Evolutionary conservation across 306 rosid genomes (phyloP).

Genomic region (Arachis stenosperma): DNA sequence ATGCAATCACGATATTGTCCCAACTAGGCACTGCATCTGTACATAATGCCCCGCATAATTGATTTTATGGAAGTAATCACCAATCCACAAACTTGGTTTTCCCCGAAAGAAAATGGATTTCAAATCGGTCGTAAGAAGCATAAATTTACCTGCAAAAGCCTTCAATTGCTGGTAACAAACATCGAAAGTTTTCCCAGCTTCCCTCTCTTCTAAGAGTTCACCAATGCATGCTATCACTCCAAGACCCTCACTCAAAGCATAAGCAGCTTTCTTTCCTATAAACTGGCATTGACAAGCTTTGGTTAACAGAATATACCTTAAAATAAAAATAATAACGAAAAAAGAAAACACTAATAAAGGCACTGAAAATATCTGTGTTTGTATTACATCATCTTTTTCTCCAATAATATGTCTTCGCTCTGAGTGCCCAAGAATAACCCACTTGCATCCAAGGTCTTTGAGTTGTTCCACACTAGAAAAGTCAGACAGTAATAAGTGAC

Average conservation of each 20-base stretch:
- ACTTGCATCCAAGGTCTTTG: slow-evolving; percentile 85
- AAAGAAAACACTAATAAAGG: slow-evolving; percentile 27
- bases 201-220: slow-evolving; percentile 87
- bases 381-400: slow-evolving; percentile 88
- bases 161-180: slow-evolving; percentile 81
- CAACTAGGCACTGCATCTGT: slow-evolving; percentile 93
- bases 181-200: slow-evolving; percentile 95
- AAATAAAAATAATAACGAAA: slow-evolving; percentile 1
- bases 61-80: slow-evolving; percentile 30
- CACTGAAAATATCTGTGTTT: slow-evolving; percentile 27
- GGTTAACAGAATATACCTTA: slow-evolving; percentile 40
- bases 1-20: slow-evolving; percentile 91
- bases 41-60: slow-evolving; percentile 19
- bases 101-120: slow-evolving; percentile 13
- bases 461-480: slow-evolving; percentile 84
- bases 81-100: neutral
- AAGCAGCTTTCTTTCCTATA: slow-evolving; percentile 96
- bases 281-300: slow-evolving; percentile 63
- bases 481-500: slow-evolving; percentile 22
- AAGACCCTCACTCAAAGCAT: slow-evolving; percentile 90
- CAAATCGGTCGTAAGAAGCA: slow-evolving; percentile 19
- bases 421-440: slow-evolving; percentile 99
- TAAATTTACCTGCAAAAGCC: slow-evolving; percentile 77
- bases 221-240: slow-evolving; percentile 99
- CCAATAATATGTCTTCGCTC: slow-evolving; percentile 95